Percentiles rank a stretch among this genome's conserved stretches.
Conservation (phyloP, 495 filamentous ascomycete genomes). For the Durotheca rogersii region DNA sequence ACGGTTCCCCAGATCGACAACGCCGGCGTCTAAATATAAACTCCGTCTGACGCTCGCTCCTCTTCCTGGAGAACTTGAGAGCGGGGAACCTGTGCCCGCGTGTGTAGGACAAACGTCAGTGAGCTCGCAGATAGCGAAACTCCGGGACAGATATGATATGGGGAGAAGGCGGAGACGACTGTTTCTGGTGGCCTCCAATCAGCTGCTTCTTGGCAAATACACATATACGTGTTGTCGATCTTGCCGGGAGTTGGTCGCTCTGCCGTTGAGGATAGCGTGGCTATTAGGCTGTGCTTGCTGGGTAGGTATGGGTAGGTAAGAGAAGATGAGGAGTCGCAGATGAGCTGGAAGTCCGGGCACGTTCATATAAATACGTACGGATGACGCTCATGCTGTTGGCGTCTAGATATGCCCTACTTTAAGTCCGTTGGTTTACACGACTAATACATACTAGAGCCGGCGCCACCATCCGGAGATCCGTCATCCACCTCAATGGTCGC, state of each 20-base stretch:
- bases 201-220: background rate
- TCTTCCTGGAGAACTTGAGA: conserved; percentile 2
- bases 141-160: conserved; percentile 8
- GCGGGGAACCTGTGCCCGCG: too few relatives aligned
- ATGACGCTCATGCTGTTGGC: conserved; percentile 9
- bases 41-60: conserved; percentile 2
- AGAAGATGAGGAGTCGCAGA: background rate
- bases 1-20: background rate
- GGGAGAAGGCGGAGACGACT: conserved; percentile 6
- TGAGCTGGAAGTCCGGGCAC: background rate
- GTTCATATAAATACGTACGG: background rate
- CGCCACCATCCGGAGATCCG: conserved; percentile 15
- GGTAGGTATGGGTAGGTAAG: background rate
- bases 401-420: background rate
- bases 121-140: conserved; percentile 9
- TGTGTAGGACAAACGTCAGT: background rate
- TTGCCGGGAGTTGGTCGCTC: background rate
- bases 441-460: conserved; percentile 9
- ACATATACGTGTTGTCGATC: background rate
- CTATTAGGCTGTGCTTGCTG: background rate
- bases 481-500: too few relatives aligned
- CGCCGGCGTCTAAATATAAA: too few relatives aligned
- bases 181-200: background rate
- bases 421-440: background rate
- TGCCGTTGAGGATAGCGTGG: background rate